These are phyloP conservation scores for Prunus padus DNA, from an alignment of 306 rosid species.

Conservation along the genomic window DNA sequence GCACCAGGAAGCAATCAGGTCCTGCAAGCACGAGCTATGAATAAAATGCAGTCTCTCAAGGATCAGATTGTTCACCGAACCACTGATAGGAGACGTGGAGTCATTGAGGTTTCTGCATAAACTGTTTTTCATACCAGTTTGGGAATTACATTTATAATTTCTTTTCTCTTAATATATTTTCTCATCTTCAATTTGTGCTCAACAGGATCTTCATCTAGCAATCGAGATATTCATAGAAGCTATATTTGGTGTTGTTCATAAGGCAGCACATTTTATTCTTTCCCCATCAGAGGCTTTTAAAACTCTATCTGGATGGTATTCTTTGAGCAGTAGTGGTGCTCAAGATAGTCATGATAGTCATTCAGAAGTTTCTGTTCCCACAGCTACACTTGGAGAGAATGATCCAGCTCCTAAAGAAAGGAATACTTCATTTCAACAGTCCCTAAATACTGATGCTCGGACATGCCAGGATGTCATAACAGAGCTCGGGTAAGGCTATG, in stretches of 20 bases:
- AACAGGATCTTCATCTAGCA: constrained; percentile 87
- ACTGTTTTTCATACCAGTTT: neutral
- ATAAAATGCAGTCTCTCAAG: constrained; percentile 54
- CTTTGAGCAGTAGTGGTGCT: constrained; percentile 28
- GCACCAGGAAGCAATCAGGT: constrained; percentile 31
- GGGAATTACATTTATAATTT: neutral
- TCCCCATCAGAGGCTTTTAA: constrained; percentile 65
- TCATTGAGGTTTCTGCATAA: constrained; percentile 65
- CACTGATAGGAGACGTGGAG: constrained; percentile 89
- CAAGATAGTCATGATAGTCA: constrained; percentile 25
- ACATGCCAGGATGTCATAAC: constrained; percentile 97
- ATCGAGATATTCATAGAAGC: constrained; percentile 81
- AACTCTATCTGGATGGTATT: constrained; percentile 38
- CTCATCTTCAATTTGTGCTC: constrained; percentile 17
- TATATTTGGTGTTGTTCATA: constrained; percentile 65
- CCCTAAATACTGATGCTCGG: constrained; percentile 87
- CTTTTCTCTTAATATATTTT: neutral
- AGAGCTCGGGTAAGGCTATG: constrained; percentile 71
- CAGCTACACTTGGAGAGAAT: constrained; percentile 55
- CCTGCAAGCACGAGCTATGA: constrained; percentile 31
- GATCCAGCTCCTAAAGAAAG: constrained; percentile 47
- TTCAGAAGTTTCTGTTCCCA: constrained; percentile 30
- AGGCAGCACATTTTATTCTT: constrained; percentile 70
- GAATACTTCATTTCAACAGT: constrained; percentile 42
- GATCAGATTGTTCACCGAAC: constrained; percentile 73